Base-by-base conservation (phyloP, 306 rosid species). In the Gastrolobium villosum region DNA sequence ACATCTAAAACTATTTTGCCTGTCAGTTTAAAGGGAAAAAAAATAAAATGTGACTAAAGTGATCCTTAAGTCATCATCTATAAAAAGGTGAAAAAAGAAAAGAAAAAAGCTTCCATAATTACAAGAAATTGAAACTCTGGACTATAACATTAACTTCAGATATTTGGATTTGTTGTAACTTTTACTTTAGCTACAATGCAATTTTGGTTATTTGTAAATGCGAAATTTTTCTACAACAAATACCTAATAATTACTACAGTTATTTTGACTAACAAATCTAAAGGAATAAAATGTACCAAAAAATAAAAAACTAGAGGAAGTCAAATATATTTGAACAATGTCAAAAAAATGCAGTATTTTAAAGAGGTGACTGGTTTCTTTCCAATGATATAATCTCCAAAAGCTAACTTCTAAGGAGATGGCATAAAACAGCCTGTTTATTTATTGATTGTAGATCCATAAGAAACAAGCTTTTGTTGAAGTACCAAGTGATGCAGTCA, bases 401-500 rank as follows among this genome's bases (percentile, higher is more conserved):
- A 73, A 11, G n/a, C 65, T 41, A 56, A 44, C 15, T 57, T 20
- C 53, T 13, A 63, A 10, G 49, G 4, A 35, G 10, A 52, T 63
- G 7, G n/a, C 70, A 61, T 26, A 34, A 34, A 60, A 75, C 20
- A 61, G 30, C 39, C 13, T 20, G 63, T 35, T 7, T 63, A 62
- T 59, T 45, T 53, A 61, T 35, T 28, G 69, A 31, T 45, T 9
- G n/a, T 5, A 35, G 34, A 75, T 7, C 30, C 43, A 4, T 13
- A 14, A 46, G 6, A 36, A 69, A 10, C 3, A 45, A 35, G 4
- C 4, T 63, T 62, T 13, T 5, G 52, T 20, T 40, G 10, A 35
- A 65, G 37, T 36, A 62, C 28, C 48, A 41, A 32, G 43, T 37
- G 65, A n/a, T 30, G 74, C 54, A 45, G 44, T 49, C 41, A 32